A percentile compares a stretch with the other conserved stretches of the same genome.
Evolutionary conservation across 176 grass and related monocot species (phyloP).

Genomic region (Aegilops longissima): DNA sequence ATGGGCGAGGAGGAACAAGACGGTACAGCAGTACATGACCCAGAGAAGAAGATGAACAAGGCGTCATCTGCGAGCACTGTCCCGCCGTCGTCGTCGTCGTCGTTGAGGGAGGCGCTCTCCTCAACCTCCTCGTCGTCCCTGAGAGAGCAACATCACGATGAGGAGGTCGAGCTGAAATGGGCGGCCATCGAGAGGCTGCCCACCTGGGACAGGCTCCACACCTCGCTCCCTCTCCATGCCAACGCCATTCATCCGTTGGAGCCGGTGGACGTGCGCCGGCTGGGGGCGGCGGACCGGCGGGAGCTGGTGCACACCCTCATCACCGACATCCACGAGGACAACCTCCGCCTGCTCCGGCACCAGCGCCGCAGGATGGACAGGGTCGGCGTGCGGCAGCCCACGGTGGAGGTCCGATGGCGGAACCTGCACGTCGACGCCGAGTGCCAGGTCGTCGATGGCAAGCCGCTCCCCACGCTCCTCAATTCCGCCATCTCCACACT

Average conservation of each 20-base stretch:
- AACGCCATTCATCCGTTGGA: background rate
- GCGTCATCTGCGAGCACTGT: background rate
- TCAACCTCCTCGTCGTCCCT: background rate
- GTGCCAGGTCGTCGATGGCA: slow-evolving; percentile 55
- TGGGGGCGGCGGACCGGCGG: slow-evolving; percentile 44
- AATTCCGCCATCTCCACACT: slow-evolving; percentile 37
- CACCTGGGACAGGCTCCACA: slow-evolving; percentile 43
- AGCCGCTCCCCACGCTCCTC: slow-evolving; percentile 59
- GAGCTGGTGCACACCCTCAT: slow-evolving; percentile 59
- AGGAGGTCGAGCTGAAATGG: slow-evolving; percentile 63
- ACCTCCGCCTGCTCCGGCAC: slow-evolving; percentile 62
- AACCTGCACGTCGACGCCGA: slow-evolving; percentile 48
- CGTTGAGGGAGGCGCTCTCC: background rate
- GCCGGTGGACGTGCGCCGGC: slow-evolving; percentile 45
- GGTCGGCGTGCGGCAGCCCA: slow-evolving; percentile 56
- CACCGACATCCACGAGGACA: slow-evolving; percentile 53
- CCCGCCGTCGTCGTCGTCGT: background rate
- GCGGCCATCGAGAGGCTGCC: slow-evolving; percentile 66
- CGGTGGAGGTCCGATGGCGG: slow-evolving; percentile 57
- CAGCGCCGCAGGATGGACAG: slow-evolving; percentile 72
- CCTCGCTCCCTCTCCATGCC: slow-evolving; percentile 28
- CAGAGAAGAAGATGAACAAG: background rate
- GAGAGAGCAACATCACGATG: slow-evolving; percentile 11
- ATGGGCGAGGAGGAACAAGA: background rate
- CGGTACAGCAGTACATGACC: too few species aligned